Evolutionary conservation across 768 basidiomycete genomes (phyloP), one percentile per base, ranked within the genome.

Genomic region (Lentinula detonsa): DNA sequence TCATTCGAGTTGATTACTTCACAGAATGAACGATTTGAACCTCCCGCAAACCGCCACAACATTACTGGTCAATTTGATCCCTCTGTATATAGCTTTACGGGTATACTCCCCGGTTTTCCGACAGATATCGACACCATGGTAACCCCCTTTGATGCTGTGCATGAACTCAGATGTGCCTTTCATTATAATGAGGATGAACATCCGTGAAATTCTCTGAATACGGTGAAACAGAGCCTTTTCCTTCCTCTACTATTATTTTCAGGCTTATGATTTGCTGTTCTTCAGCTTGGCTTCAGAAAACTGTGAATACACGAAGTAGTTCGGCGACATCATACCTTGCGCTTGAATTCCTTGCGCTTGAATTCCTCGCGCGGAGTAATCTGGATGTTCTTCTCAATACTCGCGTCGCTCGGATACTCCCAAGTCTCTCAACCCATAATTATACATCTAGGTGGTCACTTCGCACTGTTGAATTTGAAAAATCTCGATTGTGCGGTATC

Each of bases 101-200:
- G n/a, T n/a, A n/a, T n/a, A n/a, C n/a, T n/a, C n/a, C n/a, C n/a
- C n/a, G n/a, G n/a, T n/a, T n/a, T 63, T 58, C 66, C 73, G 10
- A 55, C 61, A n/a, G 61, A 62, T 15, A 70, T 76, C 37, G 76
- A 78, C 61, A 39, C 48, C 5, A 63, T 68, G 9, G 69, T 74
- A 1, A 21, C 21, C 21, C 21, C 21, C 18, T 66, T 78, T 13
- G 48, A 68, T 16, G 74, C 75, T 4, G 71, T 75, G 0, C 15
- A 62, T 0, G 66, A 75, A 40, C 64, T 73, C 10, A n/a, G n/a
- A n/a, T n/a, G n/a, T n/a, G n/a, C n/a, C n/a, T 81, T 77, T 60
- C 70, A 74, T 0, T 79, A 69, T 65, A 75, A 75, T 48, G 9
- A 65, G 7, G 75, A 77, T 61, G 64, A 72, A 56, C 74, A 79